These are phyloP conservation scores for Karstenula rhodostoma DNA, from an alignment of 2,329 filamentous ascomycete genomes.

Conservation along the genomic window DNA sequence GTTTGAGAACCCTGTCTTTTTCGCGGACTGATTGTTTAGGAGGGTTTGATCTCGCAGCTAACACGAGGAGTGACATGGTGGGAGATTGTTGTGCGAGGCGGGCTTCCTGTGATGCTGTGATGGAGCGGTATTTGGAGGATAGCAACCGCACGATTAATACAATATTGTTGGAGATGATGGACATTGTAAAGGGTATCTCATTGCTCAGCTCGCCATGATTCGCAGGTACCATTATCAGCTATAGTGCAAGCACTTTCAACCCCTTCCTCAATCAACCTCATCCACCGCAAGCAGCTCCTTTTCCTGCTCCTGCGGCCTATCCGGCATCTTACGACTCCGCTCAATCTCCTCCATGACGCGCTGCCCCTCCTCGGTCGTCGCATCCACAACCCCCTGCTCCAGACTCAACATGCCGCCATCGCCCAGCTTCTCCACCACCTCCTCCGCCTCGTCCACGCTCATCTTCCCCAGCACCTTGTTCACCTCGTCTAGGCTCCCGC, in stretches of 20 bases:
- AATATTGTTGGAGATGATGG: background rate
- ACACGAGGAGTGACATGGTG: no score
- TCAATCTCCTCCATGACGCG: slow-evolving; percentile 76
- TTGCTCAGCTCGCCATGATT: slow-evolving; percentile 1
- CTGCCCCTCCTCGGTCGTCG: slow-evolving; percentile 86
- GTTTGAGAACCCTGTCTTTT: no score
- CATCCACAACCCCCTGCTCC: slow-evolving; percentile 93
- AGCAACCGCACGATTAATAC: background rate
- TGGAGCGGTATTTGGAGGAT: background rate
- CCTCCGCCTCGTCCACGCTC: slow-evolving; percentile 87
- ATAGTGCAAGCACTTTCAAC: slow-evolving; percentile 7
- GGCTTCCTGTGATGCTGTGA: background rate
- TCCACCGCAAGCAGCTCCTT: background rate
- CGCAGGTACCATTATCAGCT: slow-evolving; percentile 13
- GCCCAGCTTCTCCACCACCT: slow-evolving; percentile 80
- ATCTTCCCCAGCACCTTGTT: slow-evolving; percentile 89
- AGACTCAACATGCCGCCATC: slow-evolving; percentile 89
- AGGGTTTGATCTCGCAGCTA: background rate
- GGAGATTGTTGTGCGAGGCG: no score
- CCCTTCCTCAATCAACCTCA: background rate
- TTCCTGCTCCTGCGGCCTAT: slow-evolving; percentile 42
- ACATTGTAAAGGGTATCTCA: slow-evolving; percentile 1
- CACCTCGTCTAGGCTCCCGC: slow-evolving; percentile 87
- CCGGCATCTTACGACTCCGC: slow-evolving; percentile 49
- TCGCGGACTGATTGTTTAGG: background rate